Evolutionary conservation across 306 rosid species (phyloP), one percentile per base, ranked within the genome.

Genomic region (Acacia acuminata): DNA sequence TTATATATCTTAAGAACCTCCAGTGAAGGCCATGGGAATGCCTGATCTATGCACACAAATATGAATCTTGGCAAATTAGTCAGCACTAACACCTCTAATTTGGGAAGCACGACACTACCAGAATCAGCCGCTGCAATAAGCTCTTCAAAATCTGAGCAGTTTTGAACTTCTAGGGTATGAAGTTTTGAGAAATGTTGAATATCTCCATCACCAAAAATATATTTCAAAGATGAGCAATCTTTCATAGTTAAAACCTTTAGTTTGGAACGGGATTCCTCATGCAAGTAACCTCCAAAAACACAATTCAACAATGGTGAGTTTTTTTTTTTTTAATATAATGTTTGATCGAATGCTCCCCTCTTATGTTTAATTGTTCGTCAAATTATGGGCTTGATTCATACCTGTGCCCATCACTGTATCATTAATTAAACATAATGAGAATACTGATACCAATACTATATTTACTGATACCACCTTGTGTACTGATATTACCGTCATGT

Each of bases 101-200:
- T n/a, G n/a, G n/a, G n/a, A n/a, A n/a, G n/a, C n/a, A n/a, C 43
- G 17, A 6, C 19, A 6, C 7, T 47, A 8, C 43, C 69, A 7
- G 3, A 8, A 27, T 30, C 68, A 32, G 10, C 22, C 1, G 2
- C 65, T 8, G 7, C 44, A 53, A 40, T 40, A 38, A 55, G 66
- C 12, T 55, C 77, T 79, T 70, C 82, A 40, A 79, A 34, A 38
- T 55, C 61, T 36, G 58, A 25, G 42, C 82, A 79, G 2, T 79
- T 44, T 24, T 53, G 44, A 70, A 79, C 70, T 42, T 51, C 50
- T 25, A 79, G 51, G 2, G 22, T 20, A 58, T 40, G 82, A 53
- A 69, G 82, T 40, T 22, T 5, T 36, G 55, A 69, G 30, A 69
- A 71, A 67, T 55, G 11, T 16, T 3, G 36, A 38, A 79, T 55